Conservation (phyloP, 129 eudicot species). For the Deinandra increscens region DNA sequence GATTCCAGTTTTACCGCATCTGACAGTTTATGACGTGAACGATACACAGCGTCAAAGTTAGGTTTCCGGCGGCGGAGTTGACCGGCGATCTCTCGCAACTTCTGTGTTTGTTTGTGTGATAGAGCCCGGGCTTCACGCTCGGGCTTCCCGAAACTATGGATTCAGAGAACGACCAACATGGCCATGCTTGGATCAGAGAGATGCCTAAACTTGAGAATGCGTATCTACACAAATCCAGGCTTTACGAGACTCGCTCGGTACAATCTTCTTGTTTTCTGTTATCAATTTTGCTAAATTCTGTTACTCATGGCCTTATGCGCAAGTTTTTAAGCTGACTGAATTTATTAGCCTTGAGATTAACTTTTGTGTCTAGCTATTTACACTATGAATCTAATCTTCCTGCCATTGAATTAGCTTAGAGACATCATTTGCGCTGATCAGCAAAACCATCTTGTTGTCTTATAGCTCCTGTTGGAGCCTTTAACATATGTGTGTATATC, state of each 20-base stretch:
- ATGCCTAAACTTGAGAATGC: slow-evolving; percentile 31
- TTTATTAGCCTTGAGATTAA: slow-evolving; percentile 5
- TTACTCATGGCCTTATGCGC: background rate
- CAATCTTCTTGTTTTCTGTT: background rate
- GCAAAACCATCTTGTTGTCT: background rate
- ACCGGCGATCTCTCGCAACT: slow-evolving; percentile 31
- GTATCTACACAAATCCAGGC: slow-evolving; percentile 69
- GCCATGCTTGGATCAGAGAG: slow-evolving; percentile 30
- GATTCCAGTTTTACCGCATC: background rate
- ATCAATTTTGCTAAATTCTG: background rate
- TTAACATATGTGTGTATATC: background rate
- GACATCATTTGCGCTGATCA: background rate
- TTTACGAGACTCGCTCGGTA: slow-evolving; percentile 91
- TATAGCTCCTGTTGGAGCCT: background rate
- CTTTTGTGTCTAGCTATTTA: background rate
- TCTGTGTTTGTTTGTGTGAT: slow-evolving; percentile 9
- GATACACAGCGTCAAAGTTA: slow-evolving; percentile 17
- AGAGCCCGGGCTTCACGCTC: slow-evolving; percentile 49
- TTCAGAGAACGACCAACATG: slow-evolving; percentile 29
- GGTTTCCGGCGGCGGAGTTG: slow-evolving; percentile 32
- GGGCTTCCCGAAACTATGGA: slow-evolving; percentile 43
- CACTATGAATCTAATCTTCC: background rate
- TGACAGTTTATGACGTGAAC: background rate
- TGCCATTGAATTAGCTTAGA: background rate
- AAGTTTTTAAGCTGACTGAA: background rate